Base-by-base conservation (phyloP, 176 grass and related monocot genomes). In the Carex cristatella region DNA sequence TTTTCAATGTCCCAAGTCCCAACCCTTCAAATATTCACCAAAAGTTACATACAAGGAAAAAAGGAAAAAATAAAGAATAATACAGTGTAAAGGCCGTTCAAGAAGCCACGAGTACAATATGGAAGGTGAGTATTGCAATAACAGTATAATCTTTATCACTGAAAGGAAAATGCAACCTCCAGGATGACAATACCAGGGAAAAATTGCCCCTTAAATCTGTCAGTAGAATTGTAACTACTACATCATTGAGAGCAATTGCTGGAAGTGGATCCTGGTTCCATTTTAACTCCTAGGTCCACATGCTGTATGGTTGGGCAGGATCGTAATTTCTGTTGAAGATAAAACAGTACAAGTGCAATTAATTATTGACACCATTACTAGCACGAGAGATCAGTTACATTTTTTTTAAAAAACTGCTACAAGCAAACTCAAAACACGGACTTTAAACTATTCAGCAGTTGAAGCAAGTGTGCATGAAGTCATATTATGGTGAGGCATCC, bases 401-500 rank as follows among this genome's bases (percentile, higher is more conserved):
- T 31, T 56, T 77, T 12, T 5, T 53, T 53, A 19, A 15, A 16
- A 56, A 55, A 56, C 27, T 56, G 48, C 4, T 49, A 78, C 49
- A 78, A 2, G 11, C 51, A 15, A 32, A 30, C 48, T 78, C 12
- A 57, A 56, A 78, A 78, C 51, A 56, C 32, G 5, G 8, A 16
- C 23, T 32, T 31, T 15, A 54, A 30, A 53, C 19, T 54, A 31
- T 32, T 49, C 48, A 14, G 46, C 19, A 55, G 46, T 27, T 30
- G 2, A 75, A 56, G 27, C 35, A 19, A 28, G 61, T 19, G 8
- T 9, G 16, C 51, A 57, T 33, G 28, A 33, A 16, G 6, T 56
- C 30, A 78, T 57, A 28, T 64, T 60, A 73, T 9, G 74, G 53
- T 44, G 51, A 53, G 53, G 87, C 95, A 95, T 60, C 75, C 80